These are phyloP conservation scores for Leishmania turanica DNA, from an alignment of 208 protist genomes.

Conservation along the genomic window DNA sequence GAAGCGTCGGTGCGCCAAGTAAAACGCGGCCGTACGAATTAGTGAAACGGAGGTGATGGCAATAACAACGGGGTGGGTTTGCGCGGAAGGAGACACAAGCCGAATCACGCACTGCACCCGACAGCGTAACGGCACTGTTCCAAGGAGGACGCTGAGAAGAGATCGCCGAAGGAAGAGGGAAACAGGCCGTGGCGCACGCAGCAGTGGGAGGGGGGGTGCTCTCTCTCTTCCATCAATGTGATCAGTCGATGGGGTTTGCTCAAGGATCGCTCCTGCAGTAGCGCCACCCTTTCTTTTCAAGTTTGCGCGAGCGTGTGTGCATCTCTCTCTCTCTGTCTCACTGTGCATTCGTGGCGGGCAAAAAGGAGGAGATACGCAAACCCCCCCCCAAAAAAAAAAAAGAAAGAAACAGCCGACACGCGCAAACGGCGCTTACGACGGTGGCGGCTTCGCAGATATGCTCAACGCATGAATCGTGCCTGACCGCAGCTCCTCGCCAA, in stretches of 20 bases:
- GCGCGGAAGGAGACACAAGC: neutral
- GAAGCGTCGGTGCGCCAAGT: too few species aligned
- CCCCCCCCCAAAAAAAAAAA: too few species aligned
- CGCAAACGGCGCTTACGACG: neutral
- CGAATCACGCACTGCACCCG: neutral
- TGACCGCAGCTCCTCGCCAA: conserved; percentile 67
- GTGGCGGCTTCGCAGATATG: conserved; percentile 58
- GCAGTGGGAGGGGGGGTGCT: neutral
- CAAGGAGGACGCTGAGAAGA: neutral
- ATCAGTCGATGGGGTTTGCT: neutral
- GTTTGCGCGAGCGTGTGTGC: neutral
- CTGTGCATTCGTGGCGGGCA: neutral
- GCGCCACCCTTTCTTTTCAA: neutral
- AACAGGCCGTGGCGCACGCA: neutral
- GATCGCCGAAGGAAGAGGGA: neutral
- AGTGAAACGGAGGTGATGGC: too few species aligned
- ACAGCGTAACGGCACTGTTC: neutral
- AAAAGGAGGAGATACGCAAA: neutral
- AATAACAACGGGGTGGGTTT: too few species aligned
- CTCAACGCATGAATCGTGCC: conserved; percentile 76
- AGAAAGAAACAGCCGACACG: neutral
- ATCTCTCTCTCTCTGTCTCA: neutral
- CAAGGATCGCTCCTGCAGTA: neutral
- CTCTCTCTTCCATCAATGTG: neutral
- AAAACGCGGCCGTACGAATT: too few species aligned